Conservation (phyloP, 345 rosid genomes). For the Arabidopsis suecica region DNA sequence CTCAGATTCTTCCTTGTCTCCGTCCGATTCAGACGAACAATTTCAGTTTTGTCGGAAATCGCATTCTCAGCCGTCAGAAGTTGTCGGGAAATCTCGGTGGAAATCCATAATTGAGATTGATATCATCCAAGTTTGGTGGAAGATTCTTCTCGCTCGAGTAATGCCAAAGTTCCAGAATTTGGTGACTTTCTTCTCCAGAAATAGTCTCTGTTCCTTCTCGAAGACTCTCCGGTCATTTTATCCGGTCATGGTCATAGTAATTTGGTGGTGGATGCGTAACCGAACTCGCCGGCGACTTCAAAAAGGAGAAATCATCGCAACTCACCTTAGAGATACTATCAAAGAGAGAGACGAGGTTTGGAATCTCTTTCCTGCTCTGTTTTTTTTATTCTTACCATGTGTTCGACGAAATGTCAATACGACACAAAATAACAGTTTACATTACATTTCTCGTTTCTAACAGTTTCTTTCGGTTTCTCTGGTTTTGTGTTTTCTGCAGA, state of each 20-base stretch:
- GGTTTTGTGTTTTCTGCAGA: slow-evolving; percentile 42
- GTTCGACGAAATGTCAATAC: slow-evolving; percentile 34
- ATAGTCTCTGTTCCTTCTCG: slow-evolving; percentile 7
- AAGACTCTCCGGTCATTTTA: slow-evolving; percentile 34
- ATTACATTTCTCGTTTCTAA: background rate
- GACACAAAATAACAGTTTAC: too few species aligned
- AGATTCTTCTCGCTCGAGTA: slow-evolving; percentile 36
- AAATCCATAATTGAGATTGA: slow-evolving; percentile 2
- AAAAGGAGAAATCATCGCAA: slow-evolving; percentile 27
- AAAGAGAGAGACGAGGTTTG: slow-evolving; percentile 57
- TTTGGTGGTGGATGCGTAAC: slow-evolving; percentile 51
- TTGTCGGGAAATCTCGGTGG: background rate
- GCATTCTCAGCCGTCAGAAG: background rate
- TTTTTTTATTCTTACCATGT: background rate
- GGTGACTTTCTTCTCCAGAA: background rate
- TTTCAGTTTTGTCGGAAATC: background rate
- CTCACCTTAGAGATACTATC: slow-evolving; percentile 39
- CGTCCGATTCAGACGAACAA: slow-evolving; percentile 26
- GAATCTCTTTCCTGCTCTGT: background rate
- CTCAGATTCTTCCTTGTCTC: background rate
- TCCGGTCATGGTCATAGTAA: slow-evolving; percentile 16
- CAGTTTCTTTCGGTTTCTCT: background rate
- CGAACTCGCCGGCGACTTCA: slow-evolving; percentile 37
- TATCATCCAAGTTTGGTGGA: slow-evolving; percentile 44
- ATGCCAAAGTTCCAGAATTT: slow-evolving; percentile 30